Evolutionary conservation across 2,329 filamentous ascomycete genomes (phyloP), one percentile per base, ranked within the genome.

Genomic region (Aureobasidium sp.): DNA sequence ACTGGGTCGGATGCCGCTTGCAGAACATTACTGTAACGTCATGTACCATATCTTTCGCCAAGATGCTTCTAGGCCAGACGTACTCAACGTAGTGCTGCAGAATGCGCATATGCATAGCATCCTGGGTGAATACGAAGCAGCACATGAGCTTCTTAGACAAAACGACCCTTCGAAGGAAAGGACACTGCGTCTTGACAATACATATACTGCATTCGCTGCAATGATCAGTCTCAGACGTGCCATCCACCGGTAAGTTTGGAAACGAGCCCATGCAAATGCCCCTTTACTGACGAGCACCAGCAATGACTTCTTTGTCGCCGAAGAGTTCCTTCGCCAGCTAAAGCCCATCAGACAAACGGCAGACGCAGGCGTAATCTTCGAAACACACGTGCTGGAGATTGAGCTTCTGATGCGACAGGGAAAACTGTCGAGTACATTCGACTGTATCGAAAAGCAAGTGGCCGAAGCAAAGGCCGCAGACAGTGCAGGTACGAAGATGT

Each of bases 151-250:
- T 27, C 75, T 93, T 47, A 80, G 86, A 57, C 75, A 76, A 29
- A 72, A 90, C 19, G 80, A 86, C 54, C 75, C 79, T 3, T 81
- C 86, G 61, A 76, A 81, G 4, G 78, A 89, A 40, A 84, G 87
- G 3, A 86, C 89, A 0, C 82, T 92, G 70, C 95, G 91, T 71
- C 81, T 87, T 19, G 85, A 87, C 64, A 89, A 95, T 66, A 86
- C 87, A 69, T 84, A 88, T 77, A 76, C 82, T 64, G 84, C 84
- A 60, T 88, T 86, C 69, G 79, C 83, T 15, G 85, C 82, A 4
- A 78, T 90, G 45, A 77, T 90, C 61, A 85, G 84, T 67, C 73
- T 90, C 10, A 83, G 81, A 65, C 78, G 80, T 61, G 84, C 86
- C 63, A 75, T 90, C 7, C 80, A 84, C 60, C 71, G 73, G 77